Conservation (phyloP, 192 early-diverging fungal species). For the Podila horticola region DNA sequence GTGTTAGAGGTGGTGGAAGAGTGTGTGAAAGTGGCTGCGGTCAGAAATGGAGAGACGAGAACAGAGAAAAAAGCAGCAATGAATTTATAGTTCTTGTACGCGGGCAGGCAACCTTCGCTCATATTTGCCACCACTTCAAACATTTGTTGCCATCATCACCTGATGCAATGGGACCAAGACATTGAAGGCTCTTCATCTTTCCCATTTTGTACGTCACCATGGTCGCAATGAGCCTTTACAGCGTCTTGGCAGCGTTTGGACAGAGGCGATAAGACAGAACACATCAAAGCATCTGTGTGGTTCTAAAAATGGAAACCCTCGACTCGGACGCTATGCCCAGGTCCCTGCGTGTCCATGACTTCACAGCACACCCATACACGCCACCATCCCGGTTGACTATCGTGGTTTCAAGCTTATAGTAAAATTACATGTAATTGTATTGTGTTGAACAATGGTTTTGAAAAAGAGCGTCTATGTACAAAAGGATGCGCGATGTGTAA, state of each 20-base stretch:
- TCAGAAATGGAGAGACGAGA: not conserved
- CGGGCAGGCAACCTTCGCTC: not conserved
- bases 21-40: not conserved
- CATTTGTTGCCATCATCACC: not conserved
- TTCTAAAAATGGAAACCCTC: too few species aligned
- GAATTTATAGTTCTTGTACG: not conserved
- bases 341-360: not conserved
- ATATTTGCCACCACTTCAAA: not conserved
- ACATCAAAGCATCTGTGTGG: too few species aligned
- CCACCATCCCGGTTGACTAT: not conserved
- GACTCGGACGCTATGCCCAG: too few species aligned
- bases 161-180: too few species aligned
- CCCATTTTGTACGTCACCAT: too few species aligned
- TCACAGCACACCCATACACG: not conserved
- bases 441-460: slow-evolving; percentile 1
- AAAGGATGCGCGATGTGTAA: not conserved
- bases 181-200: too few species aligned
- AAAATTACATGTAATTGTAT: slow-evolving; percentile 5
- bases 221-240: too few species aligned
- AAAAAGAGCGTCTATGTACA: not conserved
- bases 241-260: too few species aligned
- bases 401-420: not conserved
- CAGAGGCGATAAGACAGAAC: too few species aligned
- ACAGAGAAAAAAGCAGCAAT: not conserved
- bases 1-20: not conserved